Evolutionary conservation across 208 protist genomes (phyloP), one percentile per base, ranked within the genome.

Genomic region (Spongospora subterranea): DNA sequence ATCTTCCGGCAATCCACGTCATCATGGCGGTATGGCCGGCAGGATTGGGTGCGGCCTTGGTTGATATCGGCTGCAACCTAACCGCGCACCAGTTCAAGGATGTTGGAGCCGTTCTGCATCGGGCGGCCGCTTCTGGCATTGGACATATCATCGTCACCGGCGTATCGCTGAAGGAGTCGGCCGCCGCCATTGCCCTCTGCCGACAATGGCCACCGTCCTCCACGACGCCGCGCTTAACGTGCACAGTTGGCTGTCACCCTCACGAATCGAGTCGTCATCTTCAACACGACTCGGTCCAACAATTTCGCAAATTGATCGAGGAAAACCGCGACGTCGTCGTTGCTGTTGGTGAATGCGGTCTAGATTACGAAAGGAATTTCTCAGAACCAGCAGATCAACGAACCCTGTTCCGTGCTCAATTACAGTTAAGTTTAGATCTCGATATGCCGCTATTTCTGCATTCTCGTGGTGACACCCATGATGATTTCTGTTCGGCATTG

Each of bases 241-340:
- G 71, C 71, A 82, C 71, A 6, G 71, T 82, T n/a, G 71, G 71
- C 35, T 82, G 71, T n/a, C 71, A 82, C 35, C 71, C 71, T 6
- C 71, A 82, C n/a, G 6, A 82, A 6, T 6, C 71, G 17, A 35
- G 17, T n/a, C 11, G n/a, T 35, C 6, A 39, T 6, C 17, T n/a
- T 82, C 35, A 6, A n/a, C 6, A 20, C 13, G 35, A 45, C 71
- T 6, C 6, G 17, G 29, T 65, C 29, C 20, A 17, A 17, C 54
- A 29, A 29, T 82, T 82, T n/a, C 71, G 71, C 71, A 6, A 35
- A 6, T n/a, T 82, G 17, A 82, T 82, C 71, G 71, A 82, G 17
- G 71, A 6, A 6, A 82, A 82, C 40, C 71, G 71, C 71, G 71
- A 82, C 71, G 71, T 82, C 40, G 71, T 82, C 71, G 71, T 82